Evolutionary conservation across 164 flowering plant species (phyloP).

Genomic region (Vitis riparia): DNA sequence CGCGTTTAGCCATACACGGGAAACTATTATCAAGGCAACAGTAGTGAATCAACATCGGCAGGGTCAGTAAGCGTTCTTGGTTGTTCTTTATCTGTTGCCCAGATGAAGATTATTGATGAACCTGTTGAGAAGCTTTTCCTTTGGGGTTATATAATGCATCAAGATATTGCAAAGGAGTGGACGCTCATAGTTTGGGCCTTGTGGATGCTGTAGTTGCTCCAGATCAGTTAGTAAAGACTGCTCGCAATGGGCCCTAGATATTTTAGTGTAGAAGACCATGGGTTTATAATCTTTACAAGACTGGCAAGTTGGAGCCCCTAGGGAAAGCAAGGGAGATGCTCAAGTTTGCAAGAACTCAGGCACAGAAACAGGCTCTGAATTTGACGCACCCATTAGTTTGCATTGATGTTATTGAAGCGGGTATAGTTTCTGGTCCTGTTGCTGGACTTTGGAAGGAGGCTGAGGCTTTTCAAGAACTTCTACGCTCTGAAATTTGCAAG

Average conservation of each 20-base stretch:
- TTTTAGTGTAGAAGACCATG: conserved; percentile 63
- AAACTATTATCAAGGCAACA: too few species aligned
- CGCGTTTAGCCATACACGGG: too few species aligned
- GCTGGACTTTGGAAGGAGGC: conserved; percentile 74
- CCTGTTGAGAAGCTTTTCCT: conserved; percentile 77
- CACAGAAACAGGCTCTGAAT: conserved; percentile 74
- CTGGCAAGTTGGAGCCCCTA: conserved; percentile 79
- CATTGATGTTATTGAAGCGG: conserved; percentile 75
- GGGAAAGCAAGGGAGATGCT: conserved; percentile 80
- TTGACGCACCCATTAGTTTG: conserved; percentile 73
- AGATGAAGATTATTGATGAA: conserved; percentile 54
- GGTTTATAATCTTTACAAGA: conserved; percentile 70
- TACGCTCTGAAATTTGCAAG: conserved; percentile 57
- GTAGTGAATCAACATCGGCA: conserved; percentile 37
- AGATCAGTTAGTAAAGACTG: conserved; percentile 55
- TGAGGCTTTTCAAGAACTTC: conserved; percentile 49
- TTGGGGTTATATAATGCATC: conserved; percentile 62
- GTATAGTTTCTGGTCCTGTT: conserved; percentile 69
- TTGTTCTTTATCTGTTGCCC: conserved; percentile 39
- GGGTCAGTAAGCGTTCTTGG: conserved; percentile 35
- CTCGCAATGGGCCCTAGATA: conserved; percentile 87
- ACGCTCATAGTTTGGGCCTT: conserved; percentile 71
- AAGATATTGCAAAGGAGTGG: conserved; percentile 44
- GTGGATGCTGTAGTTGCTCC: conserved; percentile 79
- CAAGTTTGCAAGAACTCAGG: conserved; percentile 73